Evolutionary conservation across 2,329 filamentous ascomycete species (phyloP), one percentile per base, ranked within the genome.

Genomic region (Colletotrichum horii): DNA sequence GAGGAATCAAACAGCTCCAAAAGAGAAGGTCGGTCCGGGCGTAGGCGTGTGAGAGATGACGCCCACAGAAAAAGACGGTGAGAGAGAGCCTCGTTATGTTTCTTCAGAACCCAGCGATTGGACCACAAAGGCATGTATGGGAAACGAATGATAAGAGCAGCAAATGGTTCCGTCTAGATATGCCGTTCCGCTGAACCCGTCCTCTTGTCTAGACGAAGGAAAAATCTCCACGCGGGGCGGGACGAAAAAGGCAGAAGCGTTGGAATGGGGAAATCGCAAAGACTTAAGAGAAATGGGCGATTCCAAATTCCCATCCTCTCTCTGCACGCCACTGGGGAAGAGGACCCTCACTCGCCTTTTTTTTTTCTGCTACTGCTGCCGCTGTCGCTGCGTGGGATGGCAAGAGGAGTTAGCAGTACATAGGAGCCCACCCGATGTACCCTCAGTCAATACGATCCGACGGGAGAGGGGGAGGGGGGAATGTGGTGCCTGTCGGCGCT

Each of bases 231-330:
- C 61, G 61, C 61, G 34, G 24, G 24, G 58, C 22, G 55, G 55
- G 55, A 32, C 30, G 36, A 64, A 64, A 43, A 26, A 64, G 32
- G 22, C 15, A 26, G 19, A 30, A 7, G 16, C 22, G 65, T n/a
- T 36, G 43, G 24, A 38, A 66, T 43, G 61, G 60, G 66, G 58
- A 32, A 24, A 22, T 61, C 28, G 36, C 22, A 30, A 52, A 22
- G 32, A 58, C 55, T 66, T 75, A 56, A 65, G 60, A 67, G 26
- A 52, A 52, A 73, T 26, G 38, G 64, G 55, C 69, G 64, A 75
- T 75, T 68, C 69, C 69, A 71, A 72, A 72, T 68, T 64, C 55
- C 71, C 69, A 68, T 72, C 38, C 26, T 48, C 36, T 52, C 8
- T 22, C 14, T 15, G 26, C 32, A 36, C 64, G 15, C 30, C 64